Evolutionary conservation across 2,329 filamentous ascomycete genomes (phyloP).

Genomic region (Colletotrichum limetticola): DNA sequence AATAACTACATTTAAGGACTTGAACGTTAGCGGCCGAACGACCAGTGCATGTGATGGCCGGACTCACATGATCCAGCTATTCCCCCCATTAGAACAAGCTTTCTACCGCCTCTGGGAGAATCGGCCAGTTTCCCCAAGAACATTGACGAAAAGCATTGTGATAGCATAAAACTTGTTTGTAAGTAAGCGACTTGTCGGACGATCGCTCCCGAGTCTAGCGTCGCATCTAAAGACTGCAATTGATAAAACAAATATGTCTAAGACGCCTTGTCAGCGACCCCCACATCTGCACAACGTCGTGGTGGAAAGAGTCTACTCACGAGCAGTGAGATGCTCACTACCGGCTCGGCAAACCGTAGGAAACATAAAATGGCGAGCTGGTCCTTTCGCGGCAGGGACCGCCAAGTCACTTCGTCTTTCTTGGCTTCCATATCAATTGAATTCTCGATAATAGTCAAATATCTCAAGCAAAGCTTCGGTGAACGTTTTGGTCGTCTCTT

Average conservation of each 20-base stretch:
- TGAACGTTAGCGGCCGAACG: not conserved
- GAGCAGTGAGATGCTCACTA: conserved; percentile 22
- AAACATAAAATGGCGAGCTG: conserved; percentile 21
- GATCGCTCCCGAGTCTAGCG: not conserved
- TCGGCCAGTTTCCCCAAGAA: conserved; percentile 1
- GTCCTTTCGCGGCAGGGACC: conserved; percentile 21
- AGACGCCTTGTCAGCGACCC: too few relatives aligned
- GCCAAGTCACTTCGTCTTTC: conserved; percentile 14
- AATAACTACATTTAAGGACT: not conserved
- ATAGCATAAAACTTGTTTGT: conserved; percentile 1
- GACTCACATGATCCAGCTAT: not conserved
- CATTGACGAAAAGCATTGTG: not conserved
- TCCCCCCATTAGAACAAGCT: not conserved
- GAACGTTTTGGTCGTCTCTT: not conserved
- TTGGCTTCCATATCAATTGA: not conserved
- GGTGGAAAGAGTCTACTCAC: not conserved
- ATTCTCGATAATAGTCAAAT: not conserved
- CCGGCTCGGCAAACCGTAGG: conserved; percentile 23
- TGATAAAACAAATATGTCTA: conserved; percentile 8
- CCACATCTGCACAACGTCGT: too few relatives aligned
- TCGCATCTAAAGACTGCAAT: not conserved
- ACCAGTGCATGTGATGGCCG: not conserved
- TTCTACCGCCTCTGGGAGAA: not conserved
- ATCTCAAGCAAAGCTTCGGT: not conserved
- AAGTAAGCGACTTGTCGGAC: not conserved